Conservation (phyloP, 2,329 filamentous ascomycete genomes). For the Malbranchea cinnamomea region DNA sequence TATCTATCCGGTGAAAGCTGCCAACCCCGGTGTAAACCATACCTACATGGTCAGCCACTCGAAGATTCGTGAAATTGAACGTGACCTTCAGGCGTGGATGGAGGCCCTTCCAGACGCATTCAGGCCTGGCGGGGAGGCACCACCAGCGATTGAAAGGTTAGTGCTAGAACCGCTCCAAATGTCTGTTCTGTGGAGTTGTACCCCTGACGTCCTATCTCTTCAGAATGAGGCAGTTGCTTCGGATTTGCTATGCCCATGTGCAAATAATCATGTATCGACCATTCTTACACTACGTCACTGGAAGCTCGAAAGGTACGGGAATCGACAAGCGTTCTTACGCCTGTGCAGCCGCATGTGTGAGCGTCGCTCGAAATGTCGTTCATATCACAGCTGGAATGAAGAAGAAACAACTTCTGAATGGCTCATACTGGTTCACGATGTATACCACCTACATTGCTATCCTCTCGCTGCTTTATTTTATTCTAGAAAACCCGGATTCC, state of each 20-base stretch:
- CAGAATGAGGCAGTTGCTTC: conserved; percentile 44
- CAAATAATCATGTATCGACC: conserved; percentile 51
- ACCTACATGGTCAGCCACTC: conserved; percentile 50
- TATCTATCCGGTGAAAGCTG: conserved; percentile 47
- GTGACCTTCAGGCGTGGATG: conserved; percentile 48
- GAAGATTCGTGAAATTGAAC: conserved; percentile 49
- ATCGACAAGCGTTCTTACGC: conserved; percentile 49
- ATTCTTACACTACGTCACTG: conserved; percentile 49
- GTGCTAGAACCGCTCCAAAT: conserved; percentile 15
- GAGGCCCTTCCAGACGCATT: conserved; percentile 57
- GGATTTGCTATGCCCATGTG: conserved; percentile 49
- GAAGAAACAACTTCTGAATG: conserved; percentile 42
- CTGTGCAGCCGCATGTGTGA: conserved; percentile 50
- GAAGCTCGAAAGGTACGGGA: conserved; percentile 32
- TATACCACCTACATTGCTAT: conserved; percentile 55
- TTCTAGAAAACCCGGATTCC: conserved; percentile 48
- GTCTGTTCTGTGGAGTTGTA: conserved; percentile 19
- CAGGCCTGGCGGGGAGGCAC: conserved; percentile 62
- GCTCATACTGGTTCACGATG: conserved; percentile 54
- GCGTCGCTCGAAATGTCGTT: conserved; percentile 50
- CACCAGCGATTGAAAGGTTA: conserved; percentile 62
- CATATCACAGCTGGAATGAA: conserved; percentile 53
- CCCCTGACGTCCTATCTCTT: conserved; percentile 17
- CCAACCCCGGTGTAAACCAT: conserved; percentile 30
- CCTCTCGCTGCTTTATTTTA: conserved; percentile 48